These are phyloP conservation scores for Artemisia tridentata DNA, from an alignment of 129 eudicot species.

Conservation along the genomic window DNA sequence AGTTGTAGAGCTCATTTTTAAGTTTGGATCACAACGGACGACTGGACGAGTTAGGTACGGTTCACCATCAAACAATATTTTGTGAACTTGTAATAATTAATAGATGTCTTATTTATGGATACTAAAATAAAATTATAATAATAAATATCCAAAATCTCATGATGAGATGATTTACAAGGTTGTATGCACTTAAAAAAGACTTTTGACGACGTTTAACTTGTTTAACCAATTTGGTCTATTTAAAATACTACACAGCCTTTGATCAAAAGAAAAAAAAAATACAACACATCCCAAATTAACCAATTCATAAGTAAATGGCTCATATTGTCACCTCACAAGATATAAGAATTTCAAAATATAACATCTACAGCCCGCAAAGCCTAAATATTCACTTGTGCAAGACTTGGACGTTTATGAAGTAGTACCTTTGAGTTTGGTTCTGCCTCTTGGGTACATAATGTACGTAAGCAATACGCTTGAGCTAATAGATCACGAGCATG, in stretches of 20 bases:
- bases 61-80: conserved; percentile 1
- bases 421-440: conserved; percentile 67
- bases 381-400: conserved; percentile 15
- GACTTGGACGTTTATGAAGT: conserved; percentile 39
- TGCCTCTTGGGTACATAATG: conserved; percentile 58
- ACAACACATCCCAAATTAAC: neutral
- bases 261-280: neutral
- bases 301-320: neutral
- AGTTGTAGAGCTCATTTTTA: neutral
- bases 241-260: neutral
- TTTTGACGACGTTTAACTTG: neutral
- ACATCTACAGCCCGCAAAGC: conserved; percentile 14
- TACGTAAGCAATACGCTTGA: conserved; percentile 67
- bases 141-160: neutral
- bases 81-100: neutral
- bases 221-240: neutral
- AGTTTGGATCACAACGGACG: neutral
- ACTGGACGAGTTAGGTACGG: neutral
- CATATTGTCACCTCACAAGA: conserved; percentile 7
- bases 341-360: neutral
- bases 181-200: neutral
- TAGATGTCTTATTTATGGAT: neutral
- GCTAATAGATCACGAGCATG: conserved; percentile 48
- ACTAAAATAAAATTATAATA: neutral
- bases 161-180: neutral